Conservation (phyloP, 208 protist species). For the Leishmania lainsoni region DNA sequence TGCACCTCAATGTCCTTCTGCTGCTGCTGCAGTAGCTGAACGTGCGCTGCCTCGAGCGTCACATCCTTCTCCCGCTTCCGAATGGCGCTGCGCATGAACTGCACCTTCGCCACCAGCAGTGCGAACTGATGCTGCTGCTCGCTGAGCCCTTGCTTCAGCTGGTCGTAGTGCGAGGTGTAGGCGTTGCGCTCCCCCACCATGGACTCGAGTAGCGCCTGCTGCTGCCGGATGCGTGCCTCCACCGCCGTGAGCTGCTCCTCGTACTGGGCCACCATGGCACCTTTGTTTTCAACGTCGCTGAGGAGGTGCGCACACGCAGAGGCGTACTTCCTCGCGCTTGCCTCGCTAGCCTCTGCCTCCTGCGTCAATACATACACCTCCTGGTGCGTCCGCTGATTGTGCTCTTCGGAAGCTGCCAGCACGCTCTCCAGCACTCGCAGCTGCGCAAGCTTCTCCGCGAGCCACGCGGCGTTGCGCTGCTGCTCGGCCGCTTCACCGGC, state of each 20-base stretch:
- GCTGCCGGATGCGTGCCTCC: conserved; percentile 59
- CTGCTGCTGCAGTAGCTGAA: conserved; percentile 55
- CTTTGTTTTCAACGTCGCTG: conserved; percentile 86
- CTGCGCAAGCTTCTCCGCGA: conserved; percentile 82
- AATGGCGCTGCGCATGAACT: conserved; percentile 94
- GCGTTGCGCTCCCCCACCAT: conserved; percentile 96
- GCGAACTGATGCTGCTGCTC: conserved; percentile 95
- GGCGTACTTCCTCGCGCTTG: conserved; percentile 64
- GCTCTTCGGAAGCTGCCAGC: conserved; percentile 79
- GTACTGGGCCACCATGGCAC: conserved; percentile 82
- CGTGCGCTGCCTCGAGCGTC: conserved; percentile 39
- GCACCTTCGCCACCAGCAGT: conserved; percentile 94
- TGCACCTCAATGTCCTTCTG: conserved; percentile 54
- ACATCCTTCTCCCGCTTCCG: conserved; percentile 67
- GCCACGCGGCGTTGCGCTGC: conserved; percentile 75
- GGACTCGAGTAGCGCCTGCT: conserved; percentile 90
- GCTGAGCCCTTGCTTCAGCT: conserved; percentile 93
- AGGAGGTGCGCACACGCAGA: conserved; percentile 80
- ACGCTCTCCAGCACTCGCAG: conserved; percentile 90
- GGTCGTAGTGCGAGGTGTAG: conserved; percentile 96
- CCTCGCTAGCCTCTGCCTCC: conserved; percentile 84
- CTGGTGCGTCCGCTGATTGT: conserved; percentile 88
- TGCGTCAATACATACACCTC: conserved; percentile 87
- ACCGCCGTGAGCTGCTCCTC: conserved; percentile 80
- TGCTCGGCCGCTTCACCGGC: conserved; percentile 51